These are phyloP conservation scores for Gentiana macrophylla DNA, from an alignment of 257 asterid species.

Conservation along the genomic window DNA sequence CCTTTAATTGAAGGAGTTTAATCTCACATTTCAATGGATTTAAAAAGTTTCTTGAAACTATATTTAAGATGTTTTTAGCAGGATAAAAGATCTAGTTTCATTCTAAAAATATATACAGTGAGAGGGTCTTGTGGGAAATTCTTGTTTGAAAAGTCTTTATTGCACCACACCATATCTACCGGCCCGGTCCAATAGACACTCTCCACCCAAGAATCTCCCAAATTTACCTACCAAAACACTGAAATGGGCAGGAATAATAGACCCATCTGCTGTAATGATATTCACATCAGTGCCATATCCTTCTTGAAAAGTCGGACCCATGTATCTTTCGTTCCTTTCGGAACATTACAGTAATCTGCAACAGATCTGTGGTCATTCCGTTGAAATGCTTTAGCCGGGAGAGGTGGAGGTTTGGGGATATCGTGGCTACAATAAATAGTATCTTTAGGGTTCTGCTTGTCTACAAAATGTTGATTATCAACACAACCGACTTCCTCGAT, in stretches of 20 bases:
- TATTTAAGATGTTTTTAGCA: too few species aligned
- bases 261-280: slow-evolving; percentile 31
- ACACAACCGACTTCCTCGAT: slow-evolving; percentile 44
- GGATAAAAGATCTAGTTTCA: too few species aligned
- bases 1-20: too few species aligned
- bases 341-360: slow-evolving; percentile 34
- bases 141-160: too few species aligned
- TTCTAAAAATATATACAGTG: too few species aligned
- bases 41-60: too few species aligned
- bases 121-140: too few species aligned
- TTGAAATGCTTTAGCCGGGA: slow-evolving; percentile 22
- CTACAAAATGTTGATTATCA: slow-evolving; percentile 13
- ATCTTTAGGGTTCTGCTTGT: slow-evolving; percentile 13
- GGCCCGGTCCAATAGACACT: too few species aligned
- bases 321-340: slow-evolving; percentile 43
- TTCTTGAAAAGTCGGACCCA: slow-evolving; percentile 74
- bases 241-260: slow-evolving; percentile 53
- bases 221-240: slow-evolving; percentile 55
- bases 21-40: too few species aligned
- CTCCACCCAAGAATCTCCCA: too few species aligned
- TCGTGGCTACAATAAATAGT: slow-evolving; percentile 10
- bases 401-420: slow-evolving; percentile 65
- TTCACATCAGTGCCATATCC: slow-evolving; percentile 70
- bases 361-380: slow-evolving; percentile 9
- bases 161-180: too few species aligned